Conservation (phyloP, 306 rosid species). For the Cucurbita moschata region DNA sequence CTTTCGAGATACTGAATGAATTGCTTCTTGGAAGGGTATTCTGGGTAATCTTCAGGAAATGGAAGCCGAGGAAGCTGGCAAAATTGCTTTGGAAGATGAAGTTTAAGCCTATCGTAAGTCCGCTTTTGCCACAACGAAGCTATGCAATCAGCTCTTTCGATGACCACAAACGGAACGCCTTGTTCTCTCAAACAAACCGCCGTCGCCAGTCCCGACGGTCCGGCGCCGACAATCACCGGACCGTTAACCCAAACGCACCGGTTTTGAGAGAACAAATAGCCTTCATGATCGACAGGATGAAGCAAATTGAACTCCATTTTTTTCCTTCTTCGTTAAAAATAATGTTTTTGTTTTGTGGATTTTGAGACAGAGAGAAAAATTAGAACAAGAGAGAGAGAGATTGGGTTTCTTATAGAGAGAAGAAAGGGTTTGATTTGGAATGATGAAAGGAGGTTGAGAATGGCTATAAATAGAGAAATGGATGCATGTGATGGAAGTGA, state of each 20-base stretch:
- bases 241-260: slow-evolving; percentile 74
- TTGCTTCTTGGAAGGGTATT: slow-evolving; percentile 65
- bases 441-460: slow-evolving; percentile 13
- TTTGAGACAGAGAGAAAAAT: background rate
- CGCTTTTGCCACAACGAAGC: slow-evolving; percentile 92
- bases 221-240: slow-evolving; percentile 84
- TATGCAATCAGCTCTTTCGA: slow-evolving; percentile 68
- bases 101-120: slow-evolving; percentile 71
- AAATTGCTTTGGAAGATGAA: slow-evolving; percentile 89
- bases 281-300: no score
- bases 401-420: background rate
- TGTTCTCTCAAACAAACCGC: slow-evolving; percentile 78
- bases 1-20: slow-evolving; percentile 62
- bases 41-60: slow-evolving; percentile 64
- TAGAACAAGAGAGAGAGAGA: background rate
- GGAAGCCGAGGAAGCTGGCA: slow-evolving; percentile 76
- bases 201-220: slow-evolving; percentile 88
- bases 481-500: slow-evolving; percentile 26
- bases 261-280: slow-evolving; percentile 15
- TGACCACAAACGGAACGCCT: slow-evolving; percentile 68
- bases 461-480: slow-evolving; percentile 38
- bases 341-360: background rate
- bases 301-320: slow-evolving; percentile 7
- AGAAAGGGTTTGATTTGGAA: slow-evolving; percentile 30
- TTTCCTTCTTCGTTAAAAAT: slow-evolving; percentile 21